Conservation (phyloP, 2,329 filamentous ascomycete species). For the Malbranchea zuffiana region DNA sequence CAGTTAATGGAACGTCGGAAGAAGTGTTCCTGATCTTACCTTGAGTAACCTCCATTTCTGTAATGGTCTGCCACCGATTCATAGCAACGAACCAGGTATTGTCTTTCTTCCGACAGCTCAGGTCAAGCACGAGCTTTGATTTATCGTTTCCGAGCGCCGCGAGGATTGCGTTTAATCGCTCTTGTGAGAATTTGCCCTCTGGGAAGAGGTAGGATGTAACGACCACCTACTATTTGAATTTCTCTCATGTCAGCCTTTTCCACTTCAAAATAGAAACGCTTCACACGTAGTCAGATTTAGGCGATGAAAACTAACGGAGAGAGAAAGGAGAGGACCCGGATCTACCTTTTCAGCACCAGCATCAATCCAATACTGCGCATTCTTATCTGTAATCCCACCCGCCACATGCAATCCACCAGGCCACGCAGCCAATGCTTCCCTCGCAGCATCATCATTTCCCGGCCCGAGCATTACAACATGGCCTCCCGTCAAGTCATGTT, state of each 20-base stretch:
- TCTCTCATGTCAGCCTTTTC: conserved; percentile 6
- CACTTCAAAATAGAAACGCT: conserved; percentile 10
- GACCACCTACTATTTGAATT: conserved; percentile 59
- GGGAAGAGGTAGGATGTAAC: conserved; percentile 95
- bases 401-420: conserved; percentile 73
- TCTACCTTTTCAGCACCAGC: conserved; percentile 79
- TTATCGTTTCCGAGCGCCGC: conserved; percentile 61
- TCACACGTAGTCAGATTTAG: background rate
- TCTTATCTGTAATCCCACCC: conserved; percentile 80
- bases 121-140: conserved; percentile 79
- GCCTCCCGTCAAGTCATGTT: conserved; percentile 61
- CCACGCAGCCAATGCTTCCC: conserved; percentile 68
- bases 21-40: conserved; percentile 42
- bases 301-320: background rate
- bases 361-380: conserved; percentile 77
- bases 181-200: conserved; percentile 65
- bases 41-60: conserved; percentile 85
- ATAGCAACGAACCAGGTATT: conserved; percentile 91
- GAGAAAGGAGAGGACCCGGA: conserved; percentile 8
- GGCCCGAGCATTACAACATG: conserved; percentile 96
- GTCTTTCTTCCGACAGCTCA: conserved; percentile 72
- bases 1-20: background rate
- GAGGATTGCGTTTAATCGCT: conserved; percentile 63
- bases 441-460: conserved; percentile 70
- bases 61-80: conserved; percentile 98